Percentiles rank a stretch among this genome's conserved stretches.
Conservation (phyloP, 371 early-diverging fungal species). For the Nematocida homosporus region DNA sequence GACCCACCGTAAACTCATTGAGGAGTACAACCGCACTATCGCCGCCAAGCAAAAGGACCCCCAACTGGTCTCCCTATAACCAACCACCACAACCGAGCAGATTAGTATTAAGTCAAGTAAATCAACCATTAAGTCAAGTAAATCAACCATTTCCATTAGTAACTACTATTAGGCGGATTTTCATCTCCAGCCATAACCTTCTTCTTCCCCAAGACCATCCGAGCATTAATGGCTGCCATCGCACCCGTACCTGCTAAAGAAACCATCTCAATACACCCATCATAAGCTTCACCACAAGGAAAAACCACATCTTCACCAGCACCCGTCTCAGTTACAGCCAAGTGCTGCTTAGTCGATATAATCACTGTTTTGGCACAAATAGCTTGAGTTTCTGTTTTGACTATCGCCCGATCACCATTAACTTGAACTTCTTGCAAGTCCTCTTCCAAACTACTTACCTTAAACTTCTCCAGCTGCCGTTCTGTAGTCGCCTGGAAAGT, state of each 20-base stretch:
- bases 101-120: not conserved
- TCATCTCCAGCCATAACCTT: not conserved
- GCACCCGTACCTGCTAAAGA: conserved; percentile 49
- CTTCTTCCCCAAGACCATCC: not conserved
- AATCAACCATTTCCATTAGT: not conserved
- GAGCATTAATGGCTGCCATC: conserved; percentile 52
- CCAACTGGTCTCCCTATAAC: not conserved
- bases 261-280: conserved; percentile 19
- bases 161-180: not conserved
- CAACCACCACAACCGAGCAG: not conserved
- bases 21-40: conserved; percentile 24
- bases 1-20: conserved; percentile 23
- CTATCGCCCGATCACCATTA: not conserved
- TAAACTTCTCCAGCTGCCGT: conserved; percentile 15
- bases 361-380: conserved; percentile 38
- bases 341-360: conserved; percentile 26
- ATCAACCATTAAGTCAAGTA: not conserved
- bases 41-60: not conserved
- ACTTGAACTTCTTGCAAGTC: conserved; percentile 1
- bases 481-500: not conserved
- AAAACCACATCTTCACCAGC: not conserved
- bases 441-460: not conserved
- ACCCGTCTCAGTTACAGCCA: not conserved
- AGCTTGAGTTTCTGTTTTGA: conserved; percentile 10
- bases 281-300: conserved; percentile 25